Percentiles rank a stretch among this genome's conserved stretches.
Conservation (phyloP, 108 stramenopile species). For the Cyclotella sp. region DNA sequence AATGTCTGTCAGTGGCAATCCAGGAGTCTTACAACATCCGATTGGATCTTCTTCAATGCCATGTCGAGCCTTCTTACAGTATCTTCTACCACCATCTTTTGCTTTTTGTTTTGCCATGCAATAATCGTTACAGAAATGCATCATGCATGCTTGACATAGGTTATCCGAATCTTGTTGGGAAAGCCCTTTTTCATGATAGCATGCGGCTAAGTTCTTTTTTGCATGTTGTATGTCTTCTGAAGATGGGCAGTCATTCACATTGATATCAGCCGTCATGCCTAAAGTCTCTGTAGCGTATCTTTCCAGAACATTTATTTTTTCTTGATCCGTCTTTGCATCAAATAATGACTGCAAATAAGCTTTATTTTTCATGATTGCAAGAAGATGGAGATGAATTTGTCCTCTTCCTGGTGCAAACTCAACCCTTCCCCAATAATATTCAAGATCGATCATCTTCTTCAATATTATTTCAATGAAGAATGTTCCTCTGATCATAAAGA, state of each 20-base stretch:
- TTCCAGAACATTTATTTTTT: conserved; percentile 13
- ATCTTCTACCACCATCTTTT: too few relatives aligned
- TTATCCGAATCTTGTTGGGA: too few relatives aligned
- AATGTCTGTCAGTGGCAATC: not conserved
- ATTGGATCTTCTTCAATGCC: not conserved
- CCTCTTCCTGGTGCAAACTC: conserved; percentile 22
- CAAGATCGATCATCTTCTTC: conserved; percentile 20
- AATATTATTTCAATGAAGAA: conserved; percentile 20
- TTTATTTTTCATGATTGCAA: conserved; percentile 24
- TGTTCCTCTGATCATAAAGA: conserved; percentile 29
- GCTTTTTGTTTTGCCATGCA: too few relatives aligned
- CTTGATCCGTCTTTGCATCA: conserved; percentile 1
- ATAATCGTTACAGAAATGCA: too few relatives aligned
- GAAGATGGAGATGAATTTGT: conserved; percentile 34
- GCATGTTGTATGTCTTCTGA: too few relatives aligned
- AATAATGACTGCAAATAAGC: conserved; percentile 25
- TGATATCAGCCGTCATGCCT: conserved; percentile 31
- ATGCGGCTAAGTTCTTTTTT: too few relatives aligned
- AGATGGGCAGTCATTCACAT: not conserved
- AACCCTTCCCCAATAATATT: conserved; percentile 34
- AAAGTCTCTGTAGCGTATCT: conserved; percentile 10
- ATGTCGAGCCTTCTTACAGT: too few relatives aligned
- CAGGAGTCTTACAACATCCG: not conserved
- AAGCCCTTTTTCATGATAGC: too few relatives aligned
- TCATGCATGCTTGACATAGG: too few relatives aligned